Conservation (phyloP, 2,329 filamentous ascomycete species). For the Bipolaris sorokiniana region DNA sequence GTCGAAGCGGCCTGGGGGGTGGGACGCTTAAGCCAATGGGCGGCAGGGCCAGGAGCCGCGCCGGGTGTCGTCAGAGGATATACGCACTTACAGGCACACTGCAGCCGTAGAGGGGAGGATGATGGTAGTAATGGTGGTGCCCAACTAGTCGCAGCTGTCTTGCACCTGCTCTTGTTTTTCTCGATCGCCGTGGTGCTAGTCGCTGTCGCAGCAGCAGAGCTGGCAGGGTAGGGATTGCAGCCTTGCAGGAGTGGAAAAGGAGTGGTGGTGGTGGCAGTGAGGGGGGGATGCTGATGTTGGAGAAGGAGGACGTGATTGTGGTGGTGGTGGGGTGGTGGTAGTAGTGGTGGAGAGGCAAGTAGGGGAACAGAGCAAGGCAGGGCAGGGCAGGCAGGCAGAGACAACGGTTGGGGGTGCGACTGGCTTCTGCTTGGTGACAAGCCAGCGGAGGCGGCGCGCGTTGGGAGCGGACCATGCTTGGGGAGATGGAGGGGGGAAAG, state of each 20-base stretch:
- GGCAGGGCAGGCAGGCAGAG: slow-evolving; percentile 2
- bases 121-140: slow-evolving; percentile 4
- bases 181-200: background rate
- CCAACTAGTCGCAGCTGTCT: background rate
- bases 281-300: background rate
- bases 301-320: background rate
- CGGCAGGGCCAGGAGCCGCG: slow-evolving; percentile 22
- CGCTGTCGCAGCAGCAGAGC: background rate
- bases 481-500: background rate
- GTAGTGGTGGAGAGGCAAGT: background rate
- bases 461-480: slow-evolving; percentile 13
- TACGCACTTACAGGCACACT: slow-evolving; percentile 1
- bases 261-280: background rate
- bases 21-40: slow-evolving; percentile 19
- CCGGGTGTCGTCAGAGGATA: slow-evolving; percentile 11
- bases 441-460: slow-evolving; percentile 16
- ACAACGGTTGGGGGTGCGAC: slow-evolving; percentile 15
- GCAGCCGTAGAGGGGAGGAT: background rate
- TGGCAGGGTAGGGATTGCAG: background rate
- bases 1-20: slow-evolving; percentile 20
- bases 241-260: background rate
- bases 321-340: background rate
- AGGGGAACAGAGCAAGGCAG: slow-evolving; percentile 11
- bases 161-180: background rate
- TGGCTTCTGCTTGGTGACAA: slow-evolving; percentile 6